Percentiles rank a stretch among this genome's conserved stretches.
phyloP scores from a whole-genome alignment of 257 asterid species.

The Solanum sitiens region DNA sequence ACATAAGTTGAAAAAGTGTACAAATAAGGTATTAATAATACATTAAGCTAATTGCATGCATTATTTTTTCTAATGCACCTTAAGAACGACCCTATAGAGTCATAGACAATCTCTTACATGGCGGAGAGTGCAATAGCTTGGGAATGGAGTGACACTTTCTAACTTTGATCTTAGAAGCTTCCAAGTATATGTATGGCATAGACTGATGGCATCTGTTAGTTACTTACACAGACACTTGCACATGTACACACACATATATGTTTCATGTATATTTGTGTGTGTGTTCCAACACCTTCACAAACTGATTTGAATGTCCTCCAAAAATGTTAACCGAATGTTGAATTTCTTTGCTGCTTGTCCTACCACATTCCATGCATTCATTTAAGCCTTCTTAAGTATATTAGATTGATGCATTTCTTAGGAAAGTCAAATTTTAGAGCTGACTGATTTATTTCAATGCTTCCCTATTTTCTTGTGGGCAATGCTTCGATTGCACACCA shows the following conservation, averaged over 20 bases:
- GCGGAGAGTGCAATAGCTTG: not conserved
- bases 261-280: not conserved
- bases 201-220: not conserved
- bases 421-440: not conserved
- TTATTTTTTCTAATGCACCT: not conserved
- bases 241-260: not conserved
- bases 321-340: not conserved
- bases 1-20: not conserved
- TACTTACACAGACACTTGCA: not conserved
- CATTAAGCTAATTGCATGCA: not conserved
- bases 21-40: not conserved
- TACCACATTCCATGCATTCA: not conserved
- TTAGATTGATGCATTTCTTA: not conserved
- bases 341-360: not conserved
- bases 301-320: not conserved
- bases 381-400: constrained; percentile 7
- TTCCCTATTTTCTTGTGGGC: not conserved
- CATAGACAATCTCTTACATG: not conserved
- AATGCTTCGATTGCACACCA: constrained; percentile 14
- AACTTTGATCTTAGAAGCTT: not conserved
- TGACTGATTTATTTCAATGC: not conserved
- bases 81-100: not conserved
- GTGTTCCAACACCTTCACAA: not conserved
- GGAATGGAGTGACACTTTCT: not conserved
- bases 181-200: not conserved